These are phyloP conservation scores for Quercus cerris DNA, from an alignment of 306 rosid genomes.

Conservation along the genomic window DNA sequence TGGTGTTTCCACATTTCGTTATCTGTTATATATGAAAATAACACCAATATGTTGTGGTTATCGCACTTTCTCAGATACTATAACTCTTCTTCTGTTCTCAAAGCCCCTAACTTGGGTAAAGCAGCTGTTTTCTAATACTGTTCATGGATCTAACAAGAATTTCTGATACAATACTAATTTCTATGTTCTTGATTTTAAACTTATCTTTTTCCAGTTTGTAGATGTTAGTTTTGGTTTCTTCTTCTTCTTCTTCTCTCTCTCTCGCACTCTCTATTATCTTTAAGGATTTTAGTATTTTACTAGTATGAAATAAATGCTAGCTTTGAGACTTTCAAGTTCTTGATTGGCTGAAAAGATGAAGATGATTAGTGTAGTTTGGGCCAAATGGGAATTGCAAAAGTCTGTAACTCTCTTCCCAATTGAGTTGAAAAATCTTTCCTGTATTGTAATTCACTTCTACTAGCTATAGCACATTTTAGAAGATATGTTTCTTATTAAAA, in stretches of 20 bases:
- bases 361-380: not conserved
- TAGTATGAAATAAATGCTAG: not conserved
- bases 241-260: not conserved
- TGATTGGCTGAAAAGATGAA: not conserved
- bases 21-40: not conserved
- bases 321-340: not conserved
- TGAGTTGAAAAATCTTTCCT: not conserved
- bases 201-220: not conserved
- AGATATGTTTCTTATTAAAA: slow-evolving; percentile 12
- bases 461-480: slow-evolving; percentile 1
- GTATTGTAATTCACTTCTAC: not conserved
- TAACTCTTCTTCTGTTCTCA: not conserved
- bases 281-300: not conserved
- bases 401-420: not conserved
- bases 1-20: not conserved
- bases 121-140: not conserved
- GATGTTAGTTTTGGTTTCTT: not conserved
- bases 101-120: not conserved
- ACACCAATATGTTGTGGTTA: not conserved
- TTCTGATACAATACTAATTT: not conserved
- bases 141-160: not conserved
- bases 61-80: not conserved
- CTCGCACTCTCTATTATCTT: not conserved
- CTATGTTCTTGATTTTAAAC: slow-evolving; percentile 3
- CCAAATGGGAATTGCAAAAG: not conserved